phyloP scores from a whole-genome alignment of 768 basidiomycete genomes.

The Auriscalpium microsporum region DNA sequence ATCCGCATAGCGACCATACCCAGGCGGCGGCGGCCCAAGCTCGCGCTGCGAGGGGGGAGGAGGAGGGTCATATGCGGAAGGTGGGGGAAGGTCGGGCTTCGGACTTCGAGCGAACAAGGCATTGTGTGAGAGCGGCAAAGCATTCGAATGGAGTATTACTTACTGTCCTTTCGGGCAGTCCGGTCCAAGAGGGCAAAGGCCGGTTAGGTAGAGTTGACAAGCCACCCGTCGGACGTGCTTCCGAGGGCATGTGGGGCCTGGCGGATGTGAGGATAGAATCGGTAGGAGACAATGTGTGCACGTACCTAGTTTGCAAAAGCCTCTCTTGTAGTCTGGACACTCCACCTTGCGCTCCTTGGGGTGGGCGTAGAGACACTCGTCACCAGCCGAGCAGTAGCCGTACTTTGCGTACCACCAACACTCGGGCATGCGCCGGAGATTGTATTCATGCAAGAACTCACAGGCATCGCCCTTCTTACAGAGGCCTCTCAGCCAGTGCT shows the following conservation, averaged over 20 bases:
- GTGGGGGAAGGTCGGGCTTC: slow-evolving; percentile 61
- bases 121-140: slow-evolving; percentile 4
- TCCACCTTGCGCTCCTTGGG: slow-evolving; percentile 87
- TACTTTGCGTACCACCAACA: slow-evolving; percentile 99
- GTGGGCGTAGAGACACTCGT: slow-evolving; percentile 95
- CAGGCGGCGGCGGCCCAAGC: slow-evolving; percentile 86
- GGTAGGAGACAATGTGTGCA: slow-evolving; percentile 11
- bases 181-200: slow-evolving; percentile 86
- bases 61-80: slow-evolving; percentile 71
- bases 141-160: slow-evolving; percentile 26
- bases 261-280: slow-evolving; percentile 4
- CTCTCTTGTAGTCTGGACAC: slow-evolving; percentile 92
- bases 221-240: slow-evolving; percentile 90
- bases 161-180: slow-evolving; percentile 88
- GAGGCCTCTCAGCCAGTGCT: slow-evolving; percentile 95
- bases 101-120: slow-evolving; percentile 42
- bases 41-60: slow-evolving; percentile 67
- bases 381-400: slow-evolving; percentile 94
- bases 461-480: slow-evolving; percentile 98
- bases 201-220: slow-evolving; percentile 85
- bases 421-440: slow-evolving; percentile 94
- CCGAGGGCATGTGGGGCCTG: slow-evolving; percentile 81
- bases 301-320: slow-evolving; percentile 90
- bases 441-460: slow-evolving; percentile 99
- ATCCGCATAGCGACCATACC: slow-evolving; percentile 79